Conservation (phyloP, 2,329 filamentous ascomycete genomes). For the Botrytis hyacinthi region DNA sequence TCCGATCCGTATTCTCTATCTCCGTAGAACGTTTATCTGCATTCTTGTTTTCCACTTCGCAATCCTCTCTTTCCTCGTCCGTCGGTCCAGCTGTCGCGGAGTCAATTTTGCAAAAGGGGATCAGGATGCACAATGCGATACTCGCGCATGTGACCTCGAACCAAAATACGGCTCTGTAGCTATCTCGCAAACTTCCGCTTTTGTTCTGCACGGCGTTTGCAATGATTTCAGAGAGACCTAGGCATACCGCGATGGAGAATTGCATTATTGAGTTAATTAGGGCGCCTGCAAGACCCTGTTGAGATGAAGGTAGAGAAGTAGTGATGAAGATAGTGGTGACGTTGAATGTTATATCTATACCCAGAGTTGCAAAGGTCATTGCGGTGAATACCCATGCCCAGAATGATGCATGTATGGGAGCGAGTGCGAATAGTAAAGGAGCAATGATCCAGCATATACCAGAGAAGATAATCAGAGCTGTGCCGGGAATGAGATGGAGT, state of each 20-base stretch:
- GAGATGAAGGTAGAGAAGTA: slow-evolving; percentile 59
- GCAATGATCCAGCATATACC: slow-evolving; percentile 48
- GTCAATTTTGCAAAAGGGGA: slow-evolving; percentile 18
- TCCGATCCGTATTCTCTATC: neutral
- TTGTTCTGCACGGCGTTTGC: neutral
- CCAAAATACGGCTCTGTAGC: slow-evolving; percentile 19
- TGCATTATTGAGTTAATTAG: slow-evolving; percentile 52
- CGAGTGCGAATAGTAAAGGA: slow-evolving; percentile 51
- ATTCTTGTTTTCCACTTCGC: neutral
- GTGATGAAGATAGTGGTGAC: slow-evolving; percentile 74
- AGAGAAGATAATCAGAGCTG: slow-evolving; percentile 49
- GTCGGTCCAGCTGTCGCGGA: slow-evolving; percentile 11
- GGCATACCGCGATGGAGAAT: slow-evolving; percentile 13
- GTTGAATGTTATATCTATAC: slow-evolving; percentile 72
- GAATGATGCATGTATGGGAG: slow-evolving; percentile 45
- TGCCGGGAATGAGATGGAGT: slow-evolving; percentile 45
- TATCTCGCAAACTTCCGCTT: neutral
- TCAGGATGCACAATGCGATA: slow-evolving; percentile 13
- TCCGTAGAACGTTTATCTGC: neutral
- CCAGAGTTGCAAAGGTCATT: slow-evolving; percentile 65
- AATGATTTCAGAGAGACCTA: slow-evolving; percentile 12
- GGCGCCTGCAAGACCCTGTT: slow-evolving; percentile 68
- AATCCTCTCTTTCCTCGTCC: neutral
- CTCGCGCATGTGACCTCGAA: slow-evolving; percentile 18
- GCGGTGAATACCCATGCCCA: slow-evolving; percentile 71